These are phyloP conservation scores for Eucalyptus microcorys DNA, from an alignment of 345 rosid species.

Conservation along the genomic window DNA sequence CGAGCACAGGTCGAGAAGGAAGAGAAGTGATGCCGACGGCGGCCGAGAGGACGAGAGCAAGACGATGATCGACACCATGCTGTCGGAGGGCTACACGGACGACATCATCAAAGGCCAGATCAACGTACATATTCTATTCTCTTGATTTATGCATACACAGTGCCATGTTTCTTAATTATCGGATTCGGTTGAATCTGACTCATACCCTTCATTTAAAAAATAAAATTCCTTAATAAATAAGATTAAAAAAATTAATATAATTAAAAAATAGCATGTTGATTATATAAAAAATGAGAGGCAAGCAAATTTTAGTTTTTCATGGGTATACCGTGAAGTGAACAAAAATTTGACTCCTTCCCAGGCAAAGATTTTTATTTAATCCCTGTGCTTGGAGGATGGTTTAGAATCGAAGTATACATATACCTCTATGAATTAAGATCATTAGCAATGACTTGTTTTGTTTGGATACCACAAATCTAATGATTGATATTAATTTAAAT, in stretches of 20 bases:
- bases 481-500: neutral
- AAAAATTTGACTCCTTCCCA: no score
- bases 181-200: neutral
- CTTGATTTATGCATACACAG: neutral
- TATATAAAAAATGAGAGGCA: no score
- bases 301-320: no score
- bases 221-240: neutral
- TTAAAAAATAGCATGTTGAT: no score
- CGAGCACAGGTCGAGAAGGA: slow-evolving; percentile 15
- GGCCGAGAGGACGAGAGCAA: slow-evolving; percentile 1
- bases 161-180: neutral
- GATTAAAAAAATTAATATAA: no score
- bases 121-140: neutral
- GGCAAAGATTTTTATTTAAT: no score
- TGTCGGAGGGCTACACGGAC: slow-evolving; percentile 29
- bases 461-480: neutral
- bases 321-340: no score
- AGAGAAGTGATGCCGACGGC: neutral
- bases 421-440: neutral
- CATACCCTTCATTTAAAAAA: neutral
- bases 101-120: slow-evolving; percentile 28
- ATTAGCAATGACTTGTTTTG: neutral
- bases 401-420: no score
- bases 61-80: slow-evolving; percentile 37
- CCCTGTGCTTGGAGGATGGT: no score